Base-by-base conservation (phyloP, 208 protist genomes). In the Angomonas ambiguus region DNA sequence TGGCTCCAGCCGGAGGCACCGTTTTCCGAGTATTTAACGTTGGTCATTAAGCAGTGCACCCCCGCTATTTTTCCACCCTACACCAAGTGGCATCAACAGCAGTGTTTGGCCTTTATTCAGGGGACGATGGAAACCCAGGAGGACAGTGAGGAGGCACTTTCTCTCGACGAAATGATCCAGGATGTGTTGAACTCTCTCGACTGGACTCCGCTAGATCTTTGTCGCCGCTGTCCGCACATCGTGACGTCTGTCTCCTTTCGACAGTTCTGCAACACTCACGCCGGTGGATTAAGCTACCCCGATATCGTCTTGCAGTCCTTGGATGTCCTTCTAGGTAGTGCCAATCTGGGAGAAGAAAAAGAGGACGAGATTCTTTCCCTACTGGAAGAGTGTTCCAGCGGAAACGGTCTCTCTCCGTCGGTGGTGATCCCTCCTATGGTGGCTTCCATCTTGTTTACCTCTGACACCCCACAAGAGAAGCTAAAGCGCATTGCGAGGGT, bases 351-450 rank as follows among this genome's bases (percentile, higher is more conserved):
- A 41, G 35, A 41, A 13, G 35, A 13, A 41, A 41, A 41, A 13
- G 35, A 41, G 13, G 35, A 41, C 5, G 35, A 41, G 13, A 41
- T 41, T 41, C 13, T 41, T 5, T 5, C 35, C 35, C 35, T 41
- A 5, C 35, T 41, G 8, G 35, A 41, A 18, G 35, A 13, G 35
- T 41, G 5, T 13, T 41, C 35, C 35, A 13, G 35, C 35, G 35
- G 35, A 5, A 5, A 41, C 13, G 13, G 35, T 13, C 35, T 41
- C 13, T 41, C 35, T 13, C 8, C 35, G 35, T 41, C 35, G 5
- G 35, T 41, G 35, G 35, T 41, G 35, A 41, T 78, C 33, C 72
- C 81, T 10, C 64, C 62, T 16, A 13, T 75, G 0, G 32, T 82
- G 13, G 71, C 34, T 65, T 58, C 33, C 65, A 22, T 74, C 13